Conservation (phyloP, 169 alveolate species). For the Eimeria brunetti region DNA sequence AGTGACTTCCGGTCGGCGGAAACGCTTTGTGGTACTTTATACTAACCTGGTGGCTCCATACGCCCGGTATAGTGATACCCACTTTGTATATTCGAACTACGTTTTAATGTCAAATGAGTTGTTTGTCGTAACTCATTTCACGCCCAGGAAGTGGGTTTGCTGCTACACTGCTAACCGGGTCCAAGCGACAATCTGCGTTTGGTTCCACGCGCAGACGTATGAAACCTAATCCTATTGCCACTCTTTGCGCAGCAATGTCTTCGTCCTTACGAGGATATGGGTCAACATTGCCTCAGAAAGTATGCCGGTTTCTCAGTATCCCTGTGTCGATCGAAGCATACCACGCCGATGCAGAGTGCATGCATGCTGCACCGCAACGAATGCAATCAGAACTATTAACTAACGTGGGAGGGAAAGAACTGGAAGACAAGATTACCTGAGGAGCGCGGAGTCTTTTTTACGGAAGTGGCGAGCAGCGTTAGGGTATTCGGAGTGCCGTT, state of each 20-base stretch:
- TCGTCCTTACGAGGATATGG: no score
- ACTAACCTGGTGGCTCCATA: neutral
- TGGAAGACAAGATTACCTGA: neutral
- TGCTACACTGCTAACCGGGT: neutral
- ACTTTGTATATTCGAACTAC: neutral
- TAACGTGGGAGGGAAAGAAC: neutral
- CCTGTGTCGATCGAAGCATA: neutral
- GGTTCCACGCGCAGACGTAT: neutral
- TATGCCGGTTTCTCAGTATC: neutral
- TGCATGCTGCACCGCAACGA: neutral
- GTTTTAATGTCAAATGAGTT: neutral
- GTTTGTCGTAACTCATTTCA: neutral
- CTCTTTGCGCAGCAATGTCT: neutral
- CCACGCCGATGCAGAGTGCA: no score
- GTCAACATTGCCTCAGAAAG: neutral
- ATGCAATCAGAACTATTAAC: neutral
- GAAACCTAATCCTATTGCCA: neutral
- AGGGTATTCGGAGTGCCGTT: neutral
- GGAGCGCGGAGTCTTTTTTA: neutral
- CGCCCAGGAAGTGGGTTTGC: constrained; percentile 21
- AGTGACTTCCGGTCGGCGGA: neutral
- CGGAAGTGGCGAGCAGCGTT: neutral
- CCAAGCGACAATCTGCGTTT: neutral
- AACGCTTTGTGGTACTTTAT: no score
- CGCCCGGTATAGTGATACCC: no score